Percentiles rank a stretch among this genome's conserved stretches.
phyloP scores from a whole-genome alignment of 805 yeast genomes.

The Nakazawaea molendinolei region DNA sequence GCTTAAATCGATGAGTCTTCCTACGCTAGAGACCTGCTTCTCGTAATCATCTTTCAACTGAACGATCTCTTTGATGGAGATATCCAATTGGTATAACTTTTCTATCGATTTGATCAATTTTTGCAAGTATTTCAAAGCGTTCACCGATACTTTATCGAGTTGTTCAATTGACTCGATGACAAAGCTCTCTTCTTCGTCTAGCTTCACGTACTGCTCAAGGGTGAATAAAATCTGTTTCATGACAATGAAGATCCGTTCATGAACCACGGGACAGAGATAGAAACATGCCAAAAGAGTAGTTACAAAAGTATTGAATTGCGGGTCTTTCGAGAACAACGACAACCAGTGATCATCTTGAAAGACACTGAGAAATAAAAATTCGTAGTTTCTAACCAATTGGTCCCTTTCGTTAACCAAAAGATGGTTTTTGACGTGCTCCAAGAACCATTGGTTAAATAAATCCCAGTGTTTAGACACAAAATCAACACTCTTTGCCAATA shows the following conservation, averaged over 20 bases:
- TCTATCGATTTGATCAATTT: conserved; percentile 9
- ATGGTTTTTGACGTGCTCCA: background rate
- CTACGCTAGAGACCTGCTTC: conserved; percentile 1
- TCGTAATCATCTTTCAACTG: conserved; percentile 3
- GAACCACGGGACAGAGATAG: conserved; percentile 9
- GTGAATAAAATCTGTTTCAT: conserved; percentile 10
- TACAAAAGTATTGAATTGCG: conserved; percentile 1
- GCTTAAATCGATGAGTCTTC: conserved; percentile 4
- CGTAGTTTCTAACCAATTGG: background rate
- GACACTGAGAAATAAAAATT: conserved; percentile 1
- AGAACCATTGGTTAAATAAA: conserved; percentile 10
- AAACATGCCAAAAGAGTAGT: conserved; percentile 5
- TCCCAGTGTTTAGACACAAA: background rate
- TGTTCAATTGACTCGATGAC: no score
- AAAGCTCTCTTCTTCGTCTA: no score
- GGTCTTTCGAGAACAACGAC: background rate
- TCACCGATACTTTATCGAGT: background rate
- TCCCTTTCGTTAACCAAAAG: background rate
- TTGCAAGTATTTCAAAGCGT: conserved; percentile 3
- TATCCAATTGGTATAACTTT: conserved; percentile 10
- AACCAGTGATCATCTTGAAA: conserved; percentile 9
- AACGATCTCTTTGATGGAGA: conserved; percentile 7
- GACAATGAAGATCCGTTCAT: conserved; percentile 8
- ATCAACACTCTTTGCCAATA: background rate
- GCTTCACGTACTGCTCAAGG: no score